These are phyloP conservation scores for Daldinia eschscholtzii DNA, from an alignment of 2,329 filamentous ascomycete species.

Conservation along the genomic window DNA sequence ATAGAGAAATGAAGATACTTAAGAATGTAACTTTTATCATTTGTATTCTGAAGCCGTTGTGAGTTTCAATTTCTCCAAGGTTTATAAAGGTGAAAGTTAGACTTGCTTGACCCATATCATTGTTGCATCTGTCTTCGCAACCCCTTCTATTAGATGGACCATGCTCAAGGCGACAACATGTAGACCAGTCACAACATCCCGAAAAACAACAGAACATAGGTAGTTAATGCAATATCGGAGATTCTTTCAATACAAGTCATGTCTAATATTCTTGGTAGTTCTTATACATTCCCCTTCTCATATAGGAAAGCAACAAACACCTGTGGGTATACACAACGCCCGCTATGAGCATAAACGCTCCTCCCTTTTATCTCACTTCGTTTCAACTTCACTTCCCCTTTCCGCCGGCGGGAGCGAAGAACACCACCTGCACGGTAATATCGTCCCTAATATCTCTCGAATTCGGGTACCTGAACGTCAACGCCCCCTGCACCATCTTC, in stretches of 20 bases:
- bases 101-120: not conserved
- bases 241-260: not conserved
- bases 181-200: not conserved
- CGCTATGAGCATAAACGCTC: not conserved
- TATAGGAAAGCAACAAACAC: slow-evolving; percentile 5
- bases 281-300: not conserved
- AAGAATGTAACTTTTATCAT: too few relatives aligned
- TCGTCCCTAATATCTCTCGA: slow-evolving; percentile 77
- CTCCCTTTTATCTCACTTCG: not conserved
- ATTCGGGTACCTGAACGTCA: slow-evolving; percentile 78
- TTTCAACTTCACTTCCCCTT: not conserved
- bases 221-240: too few relatives aligned
- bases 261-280: not conserved
- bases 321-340: slow-evolving; percentile 12
- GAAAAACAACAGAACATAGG: too few relatives aligned
- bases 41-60: not conserved
- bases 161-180: not conserved
- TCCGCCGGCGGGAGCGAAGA: slow-evolving; percentile 68
- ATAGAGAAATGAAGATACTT: too few relatives aligned
- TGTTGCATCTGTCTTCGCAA: not conserved
- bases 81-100: too few relatives aligned
- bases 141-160: not conserved
- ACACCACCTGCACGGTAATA: slow-evolving; percentile 86
- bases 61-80: not conserved
- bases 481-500: slow-evolving; percentile 78